Evolutionary conservation across 2,329 filamentous ascomycete genomes (phyloP).

Genomic region (Chrysosporium keratinophilum): DNA sequence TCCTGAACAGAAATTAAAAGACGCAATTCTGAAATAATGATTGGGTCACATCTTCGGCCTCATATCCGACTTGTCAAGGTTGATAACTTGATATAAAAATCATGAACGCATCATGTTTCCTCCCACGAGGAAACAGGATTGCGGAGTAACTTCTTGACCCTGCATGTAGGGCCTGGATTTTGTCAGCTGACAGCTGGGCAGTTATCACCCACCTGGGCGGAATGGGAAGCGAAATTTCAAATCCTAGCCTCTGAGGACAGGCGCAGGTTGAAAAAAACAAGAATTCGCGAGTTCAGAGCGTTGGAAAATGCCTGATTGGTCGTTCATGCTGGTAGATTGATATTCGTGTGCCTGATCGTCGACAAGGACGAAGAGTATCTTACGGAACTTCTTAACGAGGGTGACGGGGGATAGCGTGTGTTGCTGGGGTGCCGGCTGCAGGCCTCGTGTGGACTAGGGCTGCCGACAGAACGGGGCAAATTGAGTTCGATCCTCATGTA

Average conservation of each 20-base stretch:
- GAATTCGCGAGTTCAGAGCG: not conserved
- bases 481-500: not conserved
- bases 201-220: not conserved
- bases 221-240: not conserved
- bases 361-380: constrained; percentile 1
- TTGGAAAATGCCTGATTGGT: not conserved
- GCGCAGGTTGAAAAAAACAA: not conserved
- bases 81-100: constrained; percentile 2
- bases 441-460: constrained; percentile 6
- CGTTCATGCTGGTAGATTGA: not conserved
- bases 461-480: not conserved
- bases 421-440: not conserved
- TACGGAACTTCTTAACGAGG: not conserved
- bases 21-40: not conserved
- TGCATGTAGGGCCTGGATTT: constrained; percentile 2
- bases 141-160: constrained; percentile 1
- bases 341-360: constrained; percentile 6
- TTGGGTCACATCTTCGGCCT: constrained; percentile 5
- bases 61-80: constrained; percentile 8
- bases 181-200: constrained; percentile 1
- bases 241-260: not conserved
- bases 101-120: not conserved
- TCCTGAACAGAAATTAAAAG: constrained; percentile 8
- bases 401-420: constrained; percentile 1
- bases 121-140: constrained; percentile 3